Percentiles rank a stretch among this genome's conserved stretches.
Conservation (phyloP, 2,329 filamentous ascomycete species). For the Ophiobolus disseminans region DNA sequence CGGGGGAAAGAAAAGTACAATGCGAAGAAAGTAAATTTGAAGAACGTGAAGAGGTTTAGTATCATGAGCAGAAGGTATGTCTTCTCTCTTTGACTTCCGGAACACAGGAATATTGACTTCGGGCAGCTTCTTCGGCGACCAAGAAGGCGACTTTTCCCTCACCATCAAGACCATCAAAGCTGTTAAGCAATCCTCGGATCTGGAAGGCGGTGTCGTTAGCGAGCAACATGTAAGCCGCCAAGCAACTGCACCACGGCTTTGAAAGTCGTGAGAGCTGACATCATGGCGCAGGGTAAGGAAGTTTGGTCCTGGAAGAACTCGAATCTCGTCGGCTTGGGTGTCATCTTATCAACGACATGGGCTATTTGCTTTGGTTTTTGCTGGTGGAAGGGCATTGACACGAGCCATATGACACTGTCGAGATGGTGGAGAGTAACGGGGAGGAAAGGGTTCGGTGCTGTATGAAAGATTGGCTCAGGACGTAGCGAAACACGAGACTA, state of each 20-base stretch:
- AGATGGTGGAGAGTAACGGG: constrained; percentile 24
- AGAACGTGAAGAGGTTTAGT: constrained; percentile 69
- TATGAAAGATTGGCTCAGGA: background rate
- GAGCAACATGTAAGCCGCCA: constrained; percentile 14
- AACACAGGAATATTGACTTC: constrained; percentile 22
- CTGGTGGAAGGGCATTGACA: constrained; percentile 33
- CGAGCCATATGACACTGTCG: constrained; percentile 28
- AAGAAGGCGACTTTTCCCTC: constrained; percentile 72
- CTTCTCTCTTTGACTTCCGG: background rate
- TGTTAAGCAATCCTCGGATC: constrained; percentile 32
- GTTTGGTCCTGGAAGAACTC: constrained; percentile 37
- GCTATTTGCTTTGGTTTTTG: constrained; percentile 28
- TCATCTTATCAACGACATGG: constrained; percentile 32
- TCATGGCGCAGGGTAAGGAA: constrained; percentile 17
- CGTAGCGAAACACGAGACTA: background rate
- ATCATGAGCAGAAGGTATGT: constrained; percentile 81
- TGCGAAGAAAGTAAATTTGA: constrained; percentile 65
- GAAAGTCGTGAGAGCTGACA: constrained; percentile 9
- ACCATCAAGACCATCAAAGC: constrained; percentile 64
- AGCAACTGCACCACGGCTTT: background rate
- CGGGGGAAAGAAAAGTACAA: constrained; percentile 70
- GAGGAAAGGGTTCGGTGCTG: constrained; percentile 2
- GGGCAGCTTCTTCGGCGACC: constrained; percentile 74
- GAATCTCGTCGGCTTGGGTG: constrained; percentile 31
- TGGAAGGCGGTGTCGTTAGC: constrained; percentile 31